Conservation (phyloP, 2,329 filamentous ascomycete genomes). For the Aspergillus clavatus region DNA sequence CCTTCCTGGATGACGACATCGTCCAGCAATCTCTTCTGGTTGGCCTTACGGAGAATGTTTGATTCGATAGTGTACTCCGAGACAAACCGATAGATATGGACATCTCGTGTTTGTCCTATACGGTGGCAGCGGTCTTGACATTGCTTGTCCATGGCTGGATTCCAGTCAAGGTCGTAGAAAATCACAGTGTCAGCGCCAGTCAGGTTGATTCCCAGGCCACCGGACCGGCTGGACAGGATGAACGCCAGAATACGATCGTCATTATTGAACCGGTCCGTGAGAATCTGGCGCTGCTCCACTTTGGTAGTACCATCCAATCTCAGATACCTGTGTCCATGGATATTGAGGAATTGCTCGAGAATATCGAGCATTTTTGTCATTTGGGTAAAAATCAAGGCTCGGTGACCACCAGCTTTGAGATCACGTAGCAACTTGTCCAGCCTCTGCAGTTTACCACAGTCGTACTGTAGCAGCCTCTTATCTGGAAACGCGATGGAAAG, state of each 20-base stretch:
- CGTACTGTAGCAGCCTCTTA: conserved; percentile 91
- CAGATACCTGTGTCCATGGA: conserved; percentile 94
- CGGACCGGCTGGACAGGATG: conserved; percentile 90
- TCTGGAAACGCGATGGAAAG: conserved; percentile 95
- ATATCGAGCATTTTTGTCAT: conserved; percentile 99
- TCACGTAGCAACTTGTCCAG: conserved; percentile 80
- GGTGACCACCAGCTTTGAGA: conserved; percentile 83
- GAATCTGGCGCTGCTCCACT: conserved; percentile 88
- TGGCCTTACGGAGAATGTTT: conserved; percentile 93
- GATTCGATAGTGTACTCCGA: conserved; percentile 95
- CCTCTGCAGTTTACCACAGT: conserved; percentile 92
- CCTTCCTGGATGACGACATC: conserved; percentile 98
- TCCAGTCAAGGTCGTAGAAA: conserved; percentile 99
- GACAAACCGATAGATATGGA: conserved; percentile 93
- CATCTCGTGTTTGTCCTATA: conserved; percentile 94
- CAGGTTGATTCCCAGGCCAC: conserved; percentile 91
- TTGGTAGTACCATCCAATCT: conserved; percentile 95
- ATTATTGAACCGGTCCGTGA: conserved; percentile 95
- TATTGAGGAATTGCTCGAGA: conserved; percentile 94
- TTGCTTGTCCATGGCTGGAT: conserved; percentile 98
- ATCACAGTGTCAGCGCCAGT: conserved; percentile 97
- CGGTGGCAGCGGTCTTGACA: conserved; percentile 96
- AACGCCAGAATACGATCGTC: conserved; percentile 90
- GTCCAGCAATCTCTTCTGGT: conserved; percentile 95
- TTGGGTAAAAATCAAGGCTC: conserved; percentile 96